These are phyloP conservation scores for Azolla pinnata DNA, from an alignment of 75 land plant species.

Conservation along the genomic window DNA sequence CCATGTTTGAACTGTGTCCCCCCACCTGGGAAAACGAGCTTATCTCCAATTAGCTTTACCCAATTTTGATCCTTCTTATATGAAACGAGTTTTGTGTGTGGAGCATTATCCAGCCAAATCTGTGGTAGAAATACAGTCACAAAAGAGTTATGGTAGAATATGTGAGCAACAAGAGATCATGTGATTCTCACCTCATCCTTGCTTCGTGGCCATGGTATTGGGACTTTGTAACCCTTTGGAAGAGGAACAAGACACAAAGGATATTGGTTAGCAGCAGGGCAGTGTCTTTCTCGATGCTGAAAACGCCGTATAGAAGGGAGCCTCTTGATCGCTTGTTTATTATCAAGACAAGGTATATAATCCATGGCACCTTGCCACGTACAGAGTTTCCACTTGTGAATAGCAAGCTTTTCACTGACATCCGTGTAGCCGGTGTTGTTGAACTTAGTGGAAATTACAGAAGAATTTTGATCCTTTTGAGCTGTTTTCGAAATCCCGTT, in stretches of 20 bases:
- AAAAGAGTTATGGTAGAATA: not conserved
- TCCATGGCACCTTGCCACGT: slow-evolving; percentile 35
- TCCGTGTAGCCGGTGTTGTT: slow-evolving; percentile 10
- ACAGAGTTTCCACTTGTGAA: slow-evolving; percentile 40
- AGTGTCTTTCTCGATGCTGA: slow-evolving; percentile 62
- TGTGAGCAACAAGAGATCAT: not conserved
- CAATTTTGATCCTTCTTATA: slow-evolving; percentile 24
- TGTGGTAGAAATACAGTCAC: slow-evolving; percentile 8
- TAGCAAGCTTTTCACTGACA: not conserved
- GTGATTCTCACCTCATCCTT: slow-evolving; percentile 33
- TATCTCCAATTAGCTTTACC: slow-evolving; percentile 12
- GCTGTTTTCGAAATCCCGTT: slow-evolving; percentile 20
- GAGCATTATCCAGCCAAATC: slow-evolving; percentile 14
- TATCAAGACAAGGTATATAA: slow-evolving; percentile 68
- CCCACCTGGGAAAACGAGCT: slow-evolving; percentile 17
- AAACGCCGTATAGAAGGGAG: slow-evolving; percentile 35
- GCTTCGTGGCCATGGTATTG: slow-evolving; percentile 52
- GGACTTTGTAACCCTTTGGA: slow-evolving; percentile 47
- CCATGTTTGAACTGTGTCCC: slow-evolving; percentile 18
- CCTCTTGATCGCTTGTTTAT: slow-evolving; percentile 31
- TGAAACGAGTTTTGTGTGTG: slow-evolving; percentile 14
- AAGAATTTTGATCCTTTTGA: not conserved
- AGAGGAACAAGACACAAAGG: slow-evolving; percentile 57
- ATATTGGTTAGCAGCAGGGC: slow-evolving; percentile 36
- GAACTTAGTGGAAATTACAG: not conserved